These are phyloP conservation scores for Paramyrothecium sp. DNA, from an alignment of 2,329 filamentous ascomycete genomes.

Conservation along the genomic window DNA sequence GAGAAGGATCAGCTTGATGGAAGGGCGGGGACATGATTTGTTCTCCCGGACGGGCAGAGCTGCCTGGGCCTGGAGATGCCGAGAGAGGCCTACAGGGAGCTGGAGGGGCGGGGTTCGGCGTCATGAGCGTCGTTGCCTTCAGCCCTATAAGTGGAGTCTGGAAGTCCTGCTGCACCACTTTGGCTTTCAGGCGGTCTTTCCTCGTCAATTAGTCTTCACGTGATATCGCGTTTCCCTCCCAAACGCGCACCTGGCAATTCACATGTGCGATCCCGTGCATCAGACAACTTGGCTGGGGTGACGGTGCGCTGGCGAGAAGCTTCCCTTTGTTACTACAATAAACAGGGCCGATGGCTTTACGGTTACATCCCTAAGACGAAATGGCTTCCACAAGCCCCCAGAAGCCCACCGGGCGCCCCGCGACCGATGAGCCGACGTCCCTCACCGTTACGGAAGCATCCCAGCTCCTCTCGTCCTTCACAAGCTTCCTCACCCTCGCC, in stretches of 20 bases:
- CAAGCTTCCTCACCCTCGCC: conserved; percentile 76
- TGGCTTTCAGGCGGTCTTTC: background rate
- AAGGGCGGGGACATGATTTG: background rate
- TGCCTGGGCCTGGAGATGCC: background rate
- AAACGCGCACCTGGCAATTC: conserved; percentile 9
- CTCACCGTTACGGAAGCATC: conserved; percentile 34
- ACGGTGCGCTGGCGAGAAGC: too few species aligned
- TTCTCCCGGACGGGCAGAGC: too few species aligned
- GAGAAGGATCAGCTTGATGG: background rate
- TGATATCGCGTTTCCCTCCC: background rate
- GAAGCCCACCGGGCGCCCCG: background rate
- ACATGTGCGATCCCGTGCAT: too few species aligned
- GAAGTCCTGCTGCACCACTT: background rate
- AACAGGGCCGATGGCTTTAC: too few species aligned
- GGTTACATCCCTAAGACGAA: conserved; percentile 2
- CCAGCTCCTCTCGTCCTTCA: conserved; percentile 65
- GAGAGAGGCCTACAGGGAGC: background rate
- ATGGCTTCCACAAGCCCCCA: conserved; percentile 1
- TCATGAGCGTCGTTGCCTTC: conserved; percentile 3
- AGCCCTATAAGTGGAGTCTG: conserved; percentile 4
- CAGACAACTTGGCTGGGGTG: too few species aligned
- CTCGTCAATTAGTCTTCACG: background rate
- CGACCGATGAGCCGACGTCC: conserved; percentile 6
- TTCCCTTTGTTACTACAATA: too few species aligned
- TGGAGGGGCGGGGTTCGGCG: background rate